Conservation (phyloP, 306 rosid species). For the Malus asiatica region DNA sequence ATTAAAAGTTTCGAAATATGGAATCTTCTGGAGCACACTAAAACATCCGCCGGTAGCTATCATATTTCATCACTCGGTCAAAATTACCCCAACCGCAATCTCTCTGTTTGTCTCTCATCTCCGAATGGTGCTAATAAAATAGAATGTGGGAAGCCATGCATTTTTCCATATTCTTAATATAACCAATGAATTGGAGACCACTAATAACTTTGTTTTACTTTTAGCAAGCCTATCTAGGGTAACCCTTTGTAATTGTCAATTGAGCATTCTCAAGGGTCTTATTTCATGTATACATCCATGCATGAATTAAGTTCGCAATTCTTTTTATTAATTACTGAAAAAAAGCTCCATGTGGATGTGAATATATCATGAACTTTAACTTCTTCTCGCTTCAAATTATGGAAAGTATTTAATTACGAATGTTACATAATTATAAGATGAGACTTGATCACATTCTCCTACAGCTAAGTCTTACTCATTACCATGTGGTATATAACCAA, state of each 20-base stretch:
- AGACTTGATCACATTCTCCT: background rate
- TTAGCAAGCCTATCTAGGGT: conserved; percentile 4
- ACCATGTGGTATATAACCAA: background rate
- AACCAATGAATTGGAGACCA: background rate
- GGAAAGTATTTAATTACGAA: background rate
- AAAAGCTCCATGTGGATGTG: background rate
- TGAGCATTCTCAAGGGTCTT: background rate
- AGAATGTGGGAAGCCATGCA: background rate
- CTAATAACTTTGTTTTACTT: background rate
- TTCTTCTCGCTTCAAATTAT: background rate
- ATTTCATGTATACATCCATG: background rate
- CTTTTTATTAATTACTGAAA: background rate
- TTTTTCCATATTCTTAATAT: background rate
- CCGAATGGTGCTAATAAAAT: background rate
- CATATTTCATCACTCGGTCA: background rate
- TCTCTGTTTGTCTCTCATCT: background rate
- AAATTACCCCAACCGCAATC: background rate
- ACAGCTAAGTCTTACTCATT: background rate
- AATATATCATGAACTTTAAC: background rate
- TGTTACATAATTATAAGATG: background rate
- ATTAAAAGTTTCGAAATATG: too few relatives aligned
- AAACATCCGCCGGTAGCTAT: background rate
- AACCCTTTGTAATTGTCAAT: background rate
- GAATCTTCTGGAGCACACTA: background rate
- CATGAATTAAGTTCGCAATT: background rate